phyloP scores from a whole-genome alignment of 768 basidiomycete species.

The Mycena vitilis region DNA sequence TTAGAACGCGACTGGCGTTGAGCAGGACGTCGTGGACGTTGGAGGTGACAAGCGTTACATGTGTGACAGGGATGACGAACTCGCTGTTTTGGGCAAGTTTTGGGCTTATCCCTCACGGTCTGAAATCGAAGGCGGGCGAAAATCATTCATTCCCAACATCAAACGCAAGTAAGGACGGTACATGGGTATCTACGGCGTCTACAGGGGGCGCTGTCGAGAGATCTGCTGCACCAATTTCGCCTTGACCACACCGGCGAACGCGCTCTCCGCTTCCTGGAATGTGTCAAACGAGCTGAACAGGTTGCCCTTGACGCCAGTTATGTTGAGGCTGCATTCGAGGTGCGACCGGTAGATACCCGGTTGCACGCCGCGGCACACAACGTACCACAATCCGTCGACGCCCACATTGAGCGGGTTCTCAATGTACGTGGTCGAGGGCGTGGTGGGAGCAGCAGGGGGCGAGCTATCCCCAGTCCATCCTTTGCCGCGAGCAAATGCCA shows the following conservation, averaged over 20 bases:
- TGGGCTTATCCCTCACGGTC: too few relatives aligned
- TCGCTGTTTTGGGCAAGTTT: background rate
- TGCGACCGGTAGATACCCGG: background rate
- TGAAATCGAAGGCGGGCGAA: too few relatives aligned
- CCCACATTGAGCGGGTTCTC: slow-evolving; percentile 5
- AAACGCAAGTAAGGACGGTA: too few relatives aligned
- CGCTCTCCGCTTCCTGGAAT: background rate
- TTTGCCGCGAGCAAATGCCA: background rate
- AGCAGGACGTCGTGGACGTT: background rate
- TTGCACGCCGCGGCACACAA: slow-evolving; percentile 5
- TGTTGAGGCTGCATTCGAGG: slow-evolving; percentile 16
- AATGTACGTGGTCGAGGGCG: background rate
- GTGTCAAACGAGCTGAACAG: background rate
- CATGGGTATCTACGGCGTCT: too few relatives aligned
- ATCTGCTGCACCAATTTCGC: background rate
- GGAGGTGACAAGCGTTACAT: background rate
- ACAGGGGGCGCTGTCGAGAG: too few relatives aligned
- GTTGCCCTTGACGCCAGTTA: background rate
- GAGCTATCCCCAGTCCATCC: slow-evolving; percentile 4
- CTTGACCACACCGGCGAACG: background rate
- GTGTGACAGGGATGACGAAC: background rate
- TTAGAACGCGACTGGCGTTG: background rate
- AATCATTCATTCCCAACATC: too few relatives aligned
- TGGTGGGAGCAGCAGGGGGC: too few relatives aligned
- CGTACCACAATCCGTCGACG: slow-evolving; percentile 2